Evolutionary conservation across 768 basidiomycete species (phyloP).

Genomic region (Auricularia sp.): DNA sequence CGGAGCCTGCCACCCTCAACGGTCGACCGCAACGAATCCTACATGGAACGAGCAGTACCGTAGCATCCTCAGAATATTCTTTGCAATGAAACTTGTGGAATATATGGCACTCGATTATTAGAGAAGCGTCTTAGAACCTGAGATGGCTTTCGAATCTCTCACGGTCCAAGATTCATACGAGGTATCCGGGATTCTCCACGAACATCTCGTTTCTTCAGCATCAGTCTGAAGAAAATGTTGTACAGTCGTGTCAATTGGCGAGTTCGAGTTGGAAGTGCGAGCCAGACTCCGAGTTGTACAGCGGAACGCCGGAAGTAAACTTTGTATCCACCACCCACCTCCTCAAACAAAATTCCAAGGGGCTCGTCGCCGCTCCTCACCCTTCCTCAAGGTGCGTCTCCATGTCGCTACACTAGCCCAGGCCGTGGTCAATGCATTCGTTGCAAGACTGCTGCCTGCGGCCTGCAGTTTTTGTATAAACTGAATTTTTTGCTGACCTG

Average conservation of each 20-base stretch:
- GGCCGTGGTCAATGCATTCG: background rate
- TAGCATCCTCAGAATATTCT: no score
- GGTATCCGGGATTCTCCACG: no score
- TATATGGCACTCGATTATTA: no score
- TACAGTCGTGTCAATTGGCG: background rate
- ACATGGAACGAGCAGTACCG: no score
- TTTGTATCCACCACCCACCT: background rate
- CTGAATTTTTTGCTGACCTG: background rate
- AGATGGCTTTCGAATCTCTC: no score
- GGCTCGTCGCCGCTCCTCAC: conserved; percentile 18
- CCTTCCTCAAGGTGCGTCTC: conserved; percentile 32
- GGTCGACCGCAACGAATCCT: no score
- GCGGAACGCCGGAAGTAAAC: background rate
- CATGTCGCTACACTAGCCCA: background rate
- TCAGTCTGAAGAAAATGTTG: no score
- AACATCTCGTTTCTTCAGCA: no score
- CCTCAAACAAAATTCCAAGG: background rate
- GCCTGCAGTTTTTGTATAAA: background rate
- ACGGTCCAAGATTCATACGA: no score
- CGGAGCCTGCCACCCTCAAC: background rate
- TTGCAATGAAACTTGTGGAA: no score
- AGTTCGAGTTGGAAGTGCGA: background rate
- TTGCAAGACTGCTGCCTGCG: background rate
- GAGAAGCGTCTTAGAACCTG: no score
- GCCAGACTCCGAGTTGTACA: background rate